Evolutionary conservation across 768 basidiomycete species (phyloP), one percentile per base, ranked within the genome.

Genomic region (Pisolithus microcarpus): DNA sequence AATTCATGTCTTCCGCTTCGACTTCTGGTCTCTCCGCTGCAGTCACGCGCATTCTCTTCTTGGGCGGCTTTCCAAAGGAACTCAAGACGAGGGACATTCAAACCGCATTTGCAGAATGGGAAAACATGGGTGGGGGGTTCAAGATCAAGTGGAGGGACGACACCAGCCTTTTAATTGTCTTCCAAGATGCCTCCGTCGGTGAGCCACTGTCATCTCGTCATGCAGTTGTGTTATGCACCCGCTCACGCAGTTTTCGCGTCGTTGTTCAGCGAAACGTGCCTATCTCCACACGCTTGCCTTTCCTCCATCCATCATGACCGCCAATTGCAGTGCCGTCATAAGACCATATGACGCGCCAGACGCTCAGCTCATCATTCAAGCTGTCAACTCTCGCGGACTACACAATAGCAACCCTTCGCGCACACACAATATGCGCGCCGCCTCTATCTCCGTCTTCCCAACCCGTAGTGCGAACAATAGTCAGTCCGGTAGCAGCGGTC

Each of bases 91-190:
- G 91, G 67, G 96, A 99, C 70, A 89, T 99, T 45, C 93, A 97
- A 65, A 65, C 76, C 39, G 87, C 91, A 42, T 96, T 98, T 68
- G 75, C 84, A 46, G 91, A 93, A 42, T 98, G 87, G 79, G 92
- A 96, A 61, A 77, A 72, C 53, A 73, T 84, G 48, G 81, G 75
- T 51, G 96, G 95, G 26, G 96, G 96, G 21, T 96, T 95, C 75
- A 92, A 94, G 78, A 94, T 99, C 66, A 99, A 99, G 68, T 99
- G 96, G 96, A 80, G 82, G 60, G 94, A 99, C 69, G 96, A 99
- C 70, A 92, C 91, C 36, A 94, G 89, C 64, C 87, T 95, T 38
- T 73, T 94, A 60, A 87, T 96, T 58, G 96, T 99, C 50, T 99
- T 99, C 65, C 79, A 81, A 56, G 96, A 98, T 70, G 82, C 96